Conservation (phyloP, 2,329 filamentous ascomycete species). For the Verticillium zaregamsianum region DNA sequence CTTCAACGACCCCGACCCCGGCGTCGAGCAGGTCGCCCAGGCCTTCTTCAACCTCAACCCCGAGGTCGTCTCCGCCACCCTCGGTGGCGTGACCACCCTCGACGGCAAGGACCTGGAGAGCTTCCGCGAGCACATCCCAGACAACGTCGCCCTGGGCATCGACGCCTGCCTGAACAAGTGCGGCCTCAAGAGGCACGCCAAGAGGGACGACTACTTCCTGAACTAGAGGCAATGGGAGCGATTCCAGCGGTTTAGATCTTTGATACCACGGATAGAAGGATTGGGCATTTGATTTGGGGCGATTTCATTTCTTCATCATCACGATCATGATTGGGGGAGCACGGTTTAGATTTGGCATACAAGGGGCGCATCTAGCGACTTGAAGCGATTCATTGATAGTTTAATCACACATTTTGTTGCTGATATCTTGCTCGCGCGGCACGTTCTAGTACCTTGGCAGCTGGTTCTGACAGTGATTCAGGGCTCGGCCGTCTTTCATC, state of each 20-base stretch:
- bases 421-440: too few species aligned
- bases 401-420: too few species aligned
- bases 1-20: conserved; percentile 41
- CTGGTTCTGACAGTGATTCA: too few species aligned
- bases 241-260: neutral
- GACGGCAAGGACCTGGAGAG: conserved; percentile 34
- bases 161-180: conserved; percentile 47
- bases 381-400: neutral
- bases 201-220: conserved; percentile 16
- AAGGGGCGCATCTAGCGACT: neutral
- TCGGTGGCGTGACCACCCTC: conserved; percentile 30
- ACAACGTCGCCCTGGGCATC: conserved; percentile 46
- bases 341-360: neutral
- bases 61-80: conserved; percentile 35
- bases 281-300: neutral
- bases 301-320: neutral
- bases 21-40: conserved; percentile 40
- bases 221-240: neutral
- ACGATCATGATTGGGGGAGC: neutral
- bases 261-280: neutral
- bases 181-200: conserved; percentile 30
- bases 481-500: too few species aligned
- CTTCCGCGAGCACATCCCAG: conserved; percentile 37
- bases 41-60: conserved; percentile 38
- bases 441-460: too few species aligned